Evolutionary conservation across 371 early-diverging fungal genomes (phyloP), one percentile per base, ranked within the genome.

Genomic region (Mortierella sp.): DNA sequence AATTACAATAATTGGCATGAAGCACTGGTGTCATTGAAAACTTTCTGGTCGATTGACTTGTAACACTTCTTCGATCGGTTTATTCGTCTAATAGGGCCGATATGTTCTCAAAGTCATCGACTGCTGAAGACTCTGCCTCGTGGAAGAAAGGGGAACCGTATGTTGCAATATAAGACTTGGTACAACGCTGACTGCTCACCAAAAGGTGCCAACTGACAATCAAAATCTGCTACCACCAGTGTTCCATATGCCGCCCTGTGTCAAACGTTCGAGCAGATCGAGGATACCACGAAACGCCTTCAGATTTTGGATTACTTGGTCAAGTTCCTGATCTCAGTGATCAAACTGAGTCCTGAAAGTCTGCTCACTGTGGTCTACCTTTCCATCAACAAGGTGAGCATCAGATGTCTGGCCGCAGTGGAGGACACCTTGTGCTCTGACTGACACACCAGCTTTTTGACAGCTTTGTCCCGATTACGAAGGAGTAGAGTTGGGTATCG

Each of bases 401-500:
- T 9, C 1, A 24, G 2, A 1, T 42, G 24, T 39, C 23, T 23
- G 19, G 41, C 1, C 18, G 10, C 39, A n/a, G 41, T 23, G 13
- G 13, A 23, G 31, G 4, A 18, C 28, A 53, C 59, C 38, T 9
- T 14, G 23, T 49, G 8, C 47, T 9, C 27, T 34, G 14, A 1
- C 26, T 19, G 3, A 39, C 23, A 43, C 23, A 8, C 24, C 23
- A 26, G 34, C 10, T 24, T 16, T 47, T 43, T 10, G 16, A 13
- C 67, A 94, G 94, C 82, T 98, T 30, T 92, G 94, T 30, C 98
- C 99, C 0, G 96, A 97, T 63, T 96, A 96, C 69, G 96, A 97
- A 76, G 96, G 96, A 12, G 82, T 96, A 26, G 99, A 99, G 79
- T 85, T 99, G 34, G 99, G 98, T 16, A 90, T 99, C 46, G 99